These are phyloP conservation scores for Pneumocystis carinii DNA, from an alignment of 1,139 yeast species.

Conservation along the genomic window DNA sequence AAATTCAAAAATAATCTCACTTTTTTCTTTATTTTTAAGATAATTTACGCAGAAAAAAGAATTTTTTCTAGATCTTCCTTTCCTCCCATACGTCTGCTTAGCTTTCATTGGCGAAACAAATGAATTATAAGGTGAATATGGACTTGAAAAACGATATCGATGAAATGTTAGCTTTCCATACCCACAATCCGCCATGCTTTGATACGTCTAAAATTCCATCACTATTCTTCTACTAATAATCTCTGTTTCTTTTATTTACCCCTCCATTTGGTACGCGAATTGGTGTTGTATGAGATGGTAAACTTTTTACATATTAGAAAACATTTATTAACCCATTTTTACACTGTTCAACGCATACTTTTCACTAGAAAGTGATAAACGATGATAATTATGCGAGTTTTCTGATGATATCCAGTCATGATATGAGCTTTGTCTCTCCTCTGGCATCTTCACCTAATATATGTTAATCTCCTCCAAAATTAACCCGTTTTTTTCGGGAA, in stretches of 20 bases:
- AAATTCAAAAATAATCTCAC: neutral
- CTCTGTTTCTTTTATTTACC: neutral
- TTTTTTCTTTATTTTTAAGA: neutral
- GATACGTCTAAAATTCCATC: neutral
- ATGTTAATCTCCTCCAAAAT: neutral
- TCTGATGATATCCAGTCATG: neutral
- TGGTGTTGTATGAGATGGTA: neutral
- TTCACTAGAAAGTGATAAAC: neutral
- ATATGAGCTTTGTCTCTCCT: neutral
- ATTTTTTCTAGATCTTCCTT: neutral
- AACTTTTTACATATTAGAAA: neutral
- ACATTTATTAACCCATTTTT: neutral
- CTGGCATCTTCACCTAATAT: neutral
- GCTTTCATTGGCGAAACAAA: neutral
- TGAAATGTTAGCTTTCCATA: neutral
- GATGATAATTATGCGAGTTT: neutral
- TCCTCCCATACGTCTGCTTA: neutral
- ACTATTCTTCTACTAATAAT: neutral
- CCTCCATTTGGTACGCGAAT: neutral
- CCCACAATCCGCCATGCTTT: neutral
- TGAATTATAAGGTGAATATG: neutral
- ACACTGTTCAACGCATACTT: neutral
- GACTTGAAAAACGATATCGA: neutral
- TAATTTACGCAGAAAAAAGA: neutral
- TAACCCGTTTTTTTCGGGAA: neutral